Base-by-base conservation (phyloP, 2,329 filamentous ascomycete genomes). In the Fusarium nanum region DNA sequence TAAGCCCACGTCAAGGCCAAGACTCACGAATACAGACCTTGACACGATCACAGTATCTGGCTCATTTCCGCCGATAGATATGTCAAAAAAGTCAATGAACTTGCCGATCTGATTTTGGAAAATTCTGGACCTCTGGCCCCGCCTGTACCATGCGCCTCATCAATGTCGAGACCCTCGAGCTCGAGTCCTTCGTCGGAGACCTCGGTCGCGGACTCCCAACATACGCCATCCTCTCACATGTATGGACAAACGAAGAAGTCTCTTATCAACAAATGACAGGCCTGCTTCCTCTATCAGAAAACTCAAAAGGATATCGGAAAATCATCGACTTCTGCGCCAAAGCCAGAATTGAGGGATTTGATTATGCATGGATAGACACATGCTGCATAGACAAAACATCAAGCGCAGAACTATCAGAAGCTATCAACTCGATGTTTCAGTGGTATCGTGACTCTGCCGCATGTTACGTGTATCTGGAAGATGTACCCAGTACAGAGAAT, bases 331-430 rank as follows among this genome's bases (percentile, higher is more conserved):
- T 64, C 7, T 64, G 60, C 11, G 23, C 40, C 9, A 64, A 59
- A 5, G 62, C 40, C 2, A 58, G 57, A 3, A 23, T 13, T 45
- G 62, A 65, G 53, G 62, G 62, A 41, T 65, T 65, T 44, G 54
- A 60, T 12, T 49, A 65, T n/a, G 62, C 41, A 1, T 65, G 62
- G 62, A 25, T 65, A 5, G 62, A 65, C 3, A 65, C 62, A 18
- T 65, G 62, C 6, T 66, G 62, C 1, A 65, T 65, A 28, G 62
- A 65, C 34, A 65, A 65, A 10, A 65, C 61, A 2, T 65, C 60
- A 6, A 65, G 62, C 6, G 62, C 62, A 6, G 62, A 65, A 22
- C 25, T 65, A 1, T 65, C 62, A 0, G 62, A 65, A 1, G 60
- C 62, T 0, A 65, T 65, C 3, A 65, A 65, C 20, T 66, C 60